Conservation (phyloP, 2,329 filamentous ascomycete species). For the Pseudogymnoascus destructans region DNA sequence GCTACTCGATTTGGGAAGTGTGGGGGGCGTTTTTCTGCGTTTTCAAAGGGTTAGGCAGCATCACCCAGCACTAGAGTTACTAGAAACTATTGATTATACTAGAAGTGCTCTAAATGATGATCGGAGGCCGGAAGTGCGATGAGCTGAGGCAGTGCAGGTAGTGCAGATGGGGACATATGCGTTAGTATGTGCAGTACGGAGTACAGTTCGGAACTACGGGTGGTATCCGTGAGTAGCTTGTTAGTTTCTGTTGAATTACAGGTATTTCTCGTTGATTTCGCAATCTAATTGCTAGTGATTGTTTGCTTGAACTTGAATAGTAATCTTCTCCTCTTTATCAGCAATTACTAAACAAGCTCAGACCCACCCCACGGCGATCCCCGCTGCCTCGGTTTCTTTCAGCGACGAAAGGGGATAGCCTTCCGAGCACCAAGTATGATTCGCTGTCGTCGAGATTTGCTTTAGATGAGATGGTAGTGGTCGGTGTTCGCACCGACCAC, state of each 20-base stretch:
- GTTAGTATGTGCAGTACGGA: neutral
- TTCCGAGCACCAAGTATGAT: neutral
- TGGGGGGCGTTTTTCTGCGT: neutral
- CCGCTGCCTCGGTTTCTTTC: neutral
- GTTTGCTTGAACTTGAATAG: neutral
- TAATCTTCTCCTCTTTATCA: neutral
- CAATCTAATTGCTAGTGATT: neutral
- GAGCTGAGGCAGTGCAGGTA: neutral
- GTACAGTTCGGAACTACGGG: neutral
- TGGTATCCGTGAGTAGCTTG: neutral
- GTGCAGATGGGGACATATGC: neutral
- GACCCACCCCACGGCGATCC: neutral
- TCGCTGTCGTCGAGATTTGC: neutral
- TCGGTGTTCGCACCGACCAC: too few relatives aligned
- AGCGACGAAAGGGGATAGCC: neutral
- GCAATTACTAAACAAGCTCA: neutral
- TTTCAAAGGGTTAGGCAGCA: too few relatives aligned
- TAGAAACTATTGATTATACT: neutral
- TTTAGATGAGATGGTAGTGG: neutral
- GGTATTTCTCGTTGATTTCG: neutral
- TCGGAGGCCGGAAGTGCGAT: neutral
- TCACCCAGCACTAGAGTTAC: neutral
- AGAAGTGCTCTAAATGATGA: neutral
- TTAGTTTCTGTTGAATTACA: neutral
- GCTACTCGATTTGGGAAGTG: neutral